Conservation (phyloP, 164 flowering plant species). For the Kalanchoe fedtschenkoi region DNA sequence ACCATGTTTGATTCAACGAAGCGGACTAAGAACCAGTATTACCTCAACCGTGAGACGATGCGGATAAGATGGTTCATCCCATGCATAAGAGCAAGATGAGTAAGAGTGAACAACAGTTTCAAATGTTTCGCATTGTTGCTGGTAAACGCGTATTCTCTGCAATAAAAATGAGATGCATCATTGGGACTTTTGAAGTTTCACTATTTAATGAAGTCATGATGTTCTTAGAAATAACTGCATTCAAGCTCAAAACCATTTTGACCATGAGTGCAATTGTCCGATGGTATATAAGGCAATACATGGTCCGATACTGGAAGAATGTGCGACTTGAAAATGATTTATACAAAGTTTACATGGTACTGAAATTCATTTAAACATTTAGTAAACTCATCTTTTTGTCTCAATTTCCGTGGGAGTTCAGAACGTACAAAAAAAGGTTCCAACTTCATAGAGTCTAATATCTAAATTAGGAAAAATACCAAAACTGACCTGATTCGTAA, state of each 20-base stretch:
- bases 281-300: no score
- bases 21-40: slow-evolving; percentile 6
- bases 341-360: background rate
- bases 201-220: background rate
- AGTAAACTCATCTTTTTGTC: background rate
- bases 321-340: no score
- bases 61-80: slow-evolving; percentile 97
- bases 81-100: slow-evolving; percentile 76
- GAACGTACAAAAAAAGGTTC: background rate
- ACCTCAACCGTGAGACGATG: slow-evolving; percentile 94
- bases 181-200: background rate
- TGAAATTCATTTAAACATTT: no score
- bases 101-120: slow-evolving; percentile 72
- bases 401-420: background rate
- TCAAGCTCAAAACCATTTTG: background rate
- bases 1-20: background rate
- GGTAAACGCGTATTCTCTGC: slow-evolving; percentile 75
- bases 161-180: background rate
- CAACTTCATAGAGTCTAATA: background rate
- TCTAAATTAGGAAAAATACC: slow-evolving; percentile 7
- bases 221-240: background rate
- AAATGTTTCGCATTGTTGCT: slow-evolving; percentile 76
- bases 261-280: background rate
- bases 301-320: no score
- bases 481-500: slow-evolving; percentile 72